Conservation (phyloP, 2,329 filamentous ascomycete genomes). For the Nothophoma quercina region DNA sequence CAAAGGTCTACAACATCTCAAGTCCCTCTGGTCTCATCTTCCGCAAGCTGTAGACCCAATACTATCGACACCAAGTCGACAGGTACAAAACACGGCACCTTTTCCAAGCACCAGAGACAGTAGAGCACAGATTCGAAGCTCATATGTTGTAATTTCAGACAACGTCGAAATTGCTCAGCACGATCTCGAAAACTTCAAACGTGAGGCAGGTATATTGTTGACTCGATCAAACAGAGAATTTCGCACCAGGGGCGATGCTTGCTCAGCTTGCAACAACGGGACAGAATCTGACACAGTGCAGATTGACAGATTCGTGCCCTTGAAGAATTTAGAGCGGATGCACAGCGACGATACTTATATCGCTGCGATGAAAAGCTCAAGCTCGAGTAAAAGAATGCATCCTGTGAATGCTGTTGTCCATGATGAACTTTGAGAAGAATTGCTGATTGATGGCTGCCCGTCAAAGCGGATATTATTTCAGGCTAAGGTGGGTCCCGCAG, state of each 20-base stretch:
- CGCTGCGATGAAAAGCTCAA: not conserved
- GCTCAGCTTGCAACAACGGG: slow-evolving; percentile 10
- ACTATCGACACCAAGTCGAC: no score
- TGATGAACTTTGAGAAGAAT: not conserved
- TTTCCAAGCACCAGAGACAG: no score
- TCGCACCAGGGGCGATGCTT: slow-evolving; percentile 16
- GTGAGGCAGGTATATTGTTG: not conserved
- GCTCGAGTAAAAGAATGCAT: not conserved
- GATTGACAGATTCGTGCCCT: not conserved
- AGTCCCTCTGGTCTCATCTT: no score
- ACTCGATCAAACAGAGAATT: not conserved
- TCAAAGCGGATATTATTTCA: slow-evolving; percentile 1
- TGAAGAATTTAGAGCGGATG: not conserved
- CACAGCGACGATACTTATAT: not conserved
- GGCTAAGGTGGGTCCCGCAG: slow-evolving; percentile 9
- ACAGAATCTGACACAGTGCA: slow-evolving; percentile 8
- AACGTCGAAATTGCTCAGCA: no score
- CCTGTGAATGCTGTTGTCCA: not conserved
- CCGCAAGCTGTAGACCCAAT: no score
- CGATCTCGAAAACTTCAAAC: no score
- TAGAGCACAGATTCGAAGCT: no score
- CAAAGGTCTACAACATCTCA: no score
- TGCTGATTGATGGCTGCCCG: not conserved
- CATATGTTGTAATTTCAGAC: no score
- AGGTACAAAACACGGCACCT: no score